These are phyloP conservation scores for Monsonia emarginata DNA, from an alignment of 441 rosid genomes.

Conservation along the genomic window DNA sequence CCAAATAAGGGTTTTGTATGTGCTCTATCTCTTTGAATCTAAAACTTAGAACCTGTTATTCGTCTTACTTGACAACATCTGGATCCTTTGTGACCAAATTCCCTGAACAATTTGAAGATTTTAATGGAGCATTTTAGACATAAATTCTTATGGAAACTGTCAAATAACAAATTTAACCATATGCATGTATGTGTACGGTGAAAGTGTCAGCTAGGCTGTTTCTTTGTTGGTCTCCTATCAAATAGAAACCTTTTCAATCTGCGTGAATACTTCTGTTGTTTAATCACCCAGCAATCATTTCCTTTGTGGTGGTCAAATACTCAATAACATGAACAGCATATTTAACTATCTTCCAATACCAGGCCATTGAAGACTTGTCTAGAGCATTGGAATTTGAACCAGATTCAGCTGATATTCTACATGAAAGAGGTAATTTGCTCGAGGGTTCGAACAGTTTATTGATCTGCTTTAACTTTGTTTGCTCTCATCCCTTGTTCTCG, in stretches of 20 bases:
- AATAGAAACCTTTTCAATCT: not conserved
- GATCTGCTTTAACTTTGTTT: not conserved
- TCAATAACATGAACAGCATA: not conserved
- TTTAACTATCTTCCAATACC: constrained; percentile 25
- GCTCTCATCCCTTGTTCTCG: not conserved
- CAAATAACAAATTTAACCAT: not conserved
- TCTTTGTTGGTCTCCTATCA: not conserved
- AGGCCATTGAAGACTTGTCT: constrained; percentile 91
- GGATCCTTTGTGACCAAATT: not conserved
- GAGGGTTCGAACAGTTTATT: not conserved
- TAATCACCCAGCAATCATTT: constrained; percentile 5
- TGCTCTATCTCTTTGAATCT: not conserved
- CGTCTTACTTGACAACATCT: not conserved
- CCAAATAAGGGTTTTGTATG: not conserved
- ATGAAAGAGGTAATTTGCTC: constrained; percentile 73
- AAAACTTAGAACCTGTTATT: not conserved
- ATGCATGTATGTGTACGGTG: not conserved
- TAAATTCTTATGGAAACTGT: not conserved
- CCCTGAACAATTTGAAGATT: not conserved
- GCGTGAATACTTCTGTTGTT: not conserved
- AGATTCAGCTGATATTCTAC: constrained; percentile 75
- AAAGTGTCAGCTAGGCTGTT: not conserved
- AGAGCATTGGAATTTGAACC: constrained; percentile 88
- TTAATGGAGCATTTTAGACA: not conserved
- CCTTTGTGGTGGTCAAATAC: constrained; percentile 7